Base-by-base conservation (phyloP, 768 basidiomycete genomes). In the Hydnomerulius pinastri region DNA sequence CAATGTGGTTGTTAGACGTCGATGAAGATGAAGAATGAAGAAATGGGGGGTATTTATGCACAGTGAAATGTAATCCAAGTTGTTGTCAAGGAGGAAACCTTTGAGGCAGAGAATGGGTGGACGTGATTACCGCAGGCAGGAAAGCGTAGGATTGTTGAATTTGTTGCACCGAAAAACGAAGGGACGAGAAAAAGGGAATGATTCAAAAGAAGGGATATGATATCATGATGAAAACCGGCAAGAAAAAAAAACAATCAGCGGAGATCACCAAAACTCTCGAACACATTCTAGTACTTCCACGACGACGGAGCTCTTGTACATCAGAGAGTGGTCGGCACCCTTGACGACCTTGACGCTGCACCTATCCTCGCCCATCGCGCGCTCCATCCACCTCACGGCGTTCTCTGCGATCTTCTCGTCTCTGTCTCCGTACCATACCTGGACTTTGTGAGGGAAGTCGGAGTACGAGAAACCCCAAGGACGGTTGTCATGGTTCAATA, bases 381-480 rank as follows among this genome's bases (percentile, higher is more conserved):
- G 82, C 68, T 94, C 90, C 89, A 94, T 90, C 92, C 92, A 96
- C 58, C 88, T 72, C 33, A 98, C 86, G 38, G 92, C 90, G 58
- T 87, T 85, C 66, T 96, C 88, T 28, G 87, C 86, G 53, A 99
- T 96, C 72, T 87, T 88, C 70, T 98, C 96, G 67, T 99, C 96
- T 56, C 78, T 81, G 58, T 93, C 90, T 3, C 96, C 96, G 57
- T 93, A 93, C 92, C 92, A 98, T 33, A 99, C 85, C 36, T 81
- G 82, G 39, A 91, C 87, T 24, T 71, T 75, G 60, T 88, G 86
- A 12, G 82, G 82, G 56, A 95, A 89, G 18, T 89, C 79, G 13
- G 79, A 67, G 64, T 98, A 98, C 9, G 85, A 86, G 71, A 97
- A 95, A 1, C 92, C 96, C 90, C 90, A 92, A 1, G 90, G 85